Percentiles rank a stretch among this genome's conserved stretches.
These are phyloP conservation scores for Phallus indusiatus DNA, from an alignment of 768 basidiomycete genomes.

Conservation along the genomic window DNA sequence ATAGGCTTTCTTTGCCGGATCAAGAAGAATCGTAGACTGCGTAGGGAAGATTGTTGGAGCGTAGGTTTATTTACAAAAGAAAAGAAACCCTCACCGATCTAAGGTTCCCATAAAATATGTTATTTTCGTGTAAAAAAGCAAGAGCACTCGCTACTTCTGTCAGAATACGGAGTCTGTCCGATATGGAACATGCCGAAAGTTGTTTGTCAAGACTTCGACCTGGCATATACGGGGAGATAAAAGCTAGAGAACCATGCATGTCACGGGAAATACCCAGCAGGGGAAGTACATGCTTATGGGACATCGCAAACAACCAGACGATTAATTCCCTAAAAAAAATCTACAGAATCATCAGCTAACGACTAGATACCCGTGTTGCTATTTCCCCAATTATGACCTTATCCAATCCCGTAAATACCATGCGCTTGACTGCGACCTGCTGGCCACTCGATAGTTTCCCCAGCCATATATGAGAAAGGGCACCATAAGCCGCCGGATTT, in stretches of 20 bases:
- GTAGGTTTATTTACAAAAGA: neutral
- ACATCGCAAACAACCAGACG: neutral
- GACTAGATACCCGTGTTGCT: neutral
- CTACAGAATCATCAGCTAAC: neutral
- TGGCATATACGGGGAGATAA: constrained; percentile 58
- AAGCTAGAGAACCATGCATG: constrained; percentile 42
- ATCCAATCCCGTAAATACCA: neutral
- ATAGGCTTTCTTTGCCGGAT: constrained; percentile 1
- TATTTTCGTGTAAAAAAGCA: neutral
- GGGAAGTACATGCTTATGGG: constrained; percentile 36
- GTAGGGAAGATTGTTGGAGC: neutral
- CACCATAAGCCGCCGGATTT: neutral
- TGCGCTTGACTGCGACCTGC: constrained; percentile 4
- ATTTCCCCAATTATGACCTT: neutral
- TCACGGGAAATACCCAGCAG: constrained; percentile 47
- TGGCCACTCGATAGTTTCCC: neutral
- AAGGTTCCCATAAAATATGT: neutral
- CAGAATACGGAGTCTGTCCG: constrained; percentile 40
- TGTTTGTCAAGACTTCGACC: constrained; percentile 49
- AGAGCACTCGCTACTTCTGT: neutral
- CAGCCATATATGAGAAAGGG: constrained; percentile 6
- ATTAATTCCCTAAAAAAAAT: neutral
- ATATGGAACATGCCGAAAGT: constrained; percentile 30
- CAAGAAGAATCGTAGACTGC: constrained; percentile 4
- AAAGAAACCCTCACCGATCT: neutral